Evolutionary conservation across 2,329 filamentous ascomycete species (phyloP), one percentile per base, ranked within the genome.

Genomic region (Pyrenochaeta sp.): DNA sequence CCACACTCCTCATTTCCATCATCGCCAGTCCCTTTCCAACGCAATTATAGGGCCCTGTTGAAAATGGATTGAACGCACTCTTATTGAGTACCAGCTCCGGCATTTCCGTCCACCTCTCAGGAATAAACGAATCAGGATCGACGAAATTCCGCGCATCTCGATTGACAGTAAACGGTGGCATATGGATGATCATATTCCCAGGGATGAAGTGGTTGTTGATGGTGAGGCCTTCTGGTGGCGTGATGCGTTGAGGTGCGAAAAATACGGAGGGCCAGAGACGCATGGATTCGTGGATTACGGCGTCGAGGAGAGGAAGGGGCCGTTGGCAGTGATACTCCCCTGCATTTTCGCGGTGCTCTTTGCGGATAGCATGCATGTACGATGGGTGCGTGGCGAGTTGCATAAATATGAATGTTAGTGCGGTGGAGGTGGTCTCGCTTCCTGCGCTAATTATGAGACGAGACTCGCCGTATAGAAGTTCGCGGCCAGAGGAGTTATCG

Each of bases 1-100:
- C 66, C 3, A 87, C 83, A 24, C 84, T 84, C 59, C 80, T 84
- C 83, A 90, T 84, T 78, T 90, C 88, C 54, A 85, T 81, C 63
- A 89, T 87, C 1, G 87, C 87, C 43, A 90, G 76, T 0, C 45
- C 82, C 79, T 90, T 91, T 0, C 89, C 89, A 44, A 90, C 89
- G 71, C 90, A 91, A 5, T 86, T 88, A 25, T 89, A 80, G 0
- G 88, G 84, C 0, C 90, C 90, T 47, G 90, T 79, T 27, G 84
- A 86, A 65, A 91, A 91, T 1, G 91, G 89, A 55, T 87, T 90
- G 74, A 91, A 93, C 0, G 90, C 90, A 36, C 81, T 45, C 37
- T 54, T 67, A 27, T 67, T 63, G 1, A 62, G 42, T 2, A 71
- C 52, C 19, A 72, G 42, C 3, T 69, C 66, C 3, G 64, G 61